These are phyloP conservation scores for Solanum chilense DNA, from an alignment of 257 asterid species.

Conservation along the genomic window DNA sequence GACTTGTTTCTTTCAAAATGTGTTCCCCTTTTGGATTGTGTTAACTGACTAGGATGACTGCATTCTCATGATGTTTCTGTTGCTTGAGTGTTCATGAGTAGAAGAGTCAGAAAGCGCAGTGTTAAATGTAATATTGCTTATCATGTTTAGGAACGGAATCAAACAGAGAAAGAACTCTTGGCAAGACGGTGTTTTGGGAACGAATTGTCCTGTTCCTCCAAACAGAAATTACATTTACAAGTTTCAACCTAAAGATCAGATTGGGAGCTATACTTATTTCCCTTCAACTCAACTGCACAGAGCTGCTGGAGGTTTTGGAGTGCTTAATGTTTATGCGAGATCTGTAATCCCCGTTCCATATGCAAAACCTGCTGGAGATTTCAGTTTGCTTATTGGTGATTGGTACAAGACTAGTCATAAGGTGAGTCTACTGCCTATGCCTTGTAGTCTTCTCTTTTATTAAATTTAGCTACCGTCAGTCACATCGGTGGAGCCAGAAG, in stretches of 20 bases:
- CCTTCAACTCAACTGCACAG: constrained; percentile 73
- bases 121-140: background rate
- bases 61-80: background rate
- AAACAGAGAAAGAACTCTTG: constrained; percentile 81
- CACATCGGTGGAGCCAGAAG: background rate
- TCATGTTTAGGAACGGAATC: constrained; percentile 55
- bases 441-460: background rate
- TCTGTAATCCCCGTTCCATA: constrained; percentile 75
- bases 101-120: background rate
- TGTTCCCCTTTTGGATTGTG: background rate
- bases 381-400: constrained; percentile 61
- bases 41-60: background rate
- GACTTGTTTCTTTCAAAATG: background rate
- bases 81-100: background rate
- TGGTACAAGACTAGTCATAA: constrained; percentile 52
- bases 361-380: constrained; percentile 55
- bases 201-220: constrained; percentile 74
- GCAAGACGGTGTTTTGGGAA: constrained; percentile 82
- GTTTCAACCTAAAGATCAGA: constrained; percentile 74
- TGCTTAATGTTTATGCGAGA: constrained; percentile 51
- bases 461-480: background rate
- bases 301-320: constrained; percentile 72
- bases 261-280: constrained; percentile 73
- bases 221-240: constrained; percentile 59
- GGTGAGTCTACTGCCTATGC: constrained; percentile 17